A percentile compares a stretch with the other conserved stretches of the same genome.
Conservation (phyloP, 768 basidiomycete genomes). For the Termitomyces bulborhizus region DNA sequence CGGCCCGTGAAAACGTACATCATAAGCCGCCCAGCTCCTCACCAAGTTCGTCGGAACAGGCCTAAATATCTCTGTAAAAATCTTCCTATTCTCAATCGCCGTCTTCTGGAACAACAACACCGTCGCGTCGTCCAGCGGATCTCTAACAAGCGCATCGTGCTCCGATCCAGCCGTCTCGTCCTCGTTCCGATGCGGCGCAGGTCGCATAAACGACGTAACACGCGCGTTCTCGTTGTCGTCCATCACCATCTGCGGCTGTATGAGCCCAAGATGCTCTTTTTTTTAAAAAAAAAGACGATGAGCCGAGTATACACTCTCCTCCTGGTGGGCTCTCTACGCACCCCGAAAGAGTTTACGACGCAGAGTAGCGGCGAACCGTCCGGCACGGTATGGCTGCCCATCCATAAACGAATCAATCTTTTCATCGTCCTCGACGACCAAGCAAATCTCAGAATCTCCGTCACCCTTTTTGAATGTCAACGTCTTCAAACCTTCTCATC, state of each 20-base stretch:
- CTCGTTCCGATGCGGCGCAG: constrained; percentile 65
- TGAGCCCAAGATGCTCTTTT: constrained; percentile 88
- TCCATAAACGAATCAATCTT: constrained; percentile 73
- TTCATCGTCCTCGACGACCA: constrained; percentile 88
- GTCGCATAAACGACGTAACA: constrained; percentile 65
- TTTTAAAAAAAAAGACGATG: too few relatives aligned
- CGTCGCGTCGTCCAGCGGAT: constrained; percentile 66
- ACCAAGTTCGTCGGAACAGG: constrained; percentile 85
- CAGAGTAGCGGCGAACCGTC: constrained; percentile 78
- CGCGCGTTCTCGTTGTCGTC: constrained; percentile 22
- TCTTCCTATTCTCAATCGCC: constrained; percentile 73
- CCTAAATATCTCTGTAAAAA: constrained; percentile 83
- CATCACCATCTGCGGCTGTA: constrained; percentile 59
- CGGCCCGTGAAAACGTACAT: constrained; percentile 40
- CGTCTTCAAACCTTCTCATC: not conserved
- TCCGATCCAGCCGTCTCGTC: constrained; percentile 48
- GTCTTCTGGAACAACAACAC: constrained; percentile 59
- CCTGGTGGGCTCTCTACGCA: constrained; percentile 15
- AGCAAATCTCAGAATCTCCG: constrained; percentile 91
- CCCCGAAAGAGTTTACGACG: constrained; percentile 82
- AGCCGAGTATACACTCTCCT: too few relatives aligned
- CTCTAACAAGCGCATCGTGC: constrained; percentile 67
- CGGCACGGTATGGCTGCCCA: constrained; percentile 63
- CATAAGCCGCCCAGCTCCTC: constrained; percentile 71
- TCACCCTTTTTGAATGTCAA: constrained; percentile 51